A percentile compares a stretch with the other conserved stretches of the same genome.
Conservation (phyloP, 768 basidiomycete species). For the Suillus brevipes region DNA sequence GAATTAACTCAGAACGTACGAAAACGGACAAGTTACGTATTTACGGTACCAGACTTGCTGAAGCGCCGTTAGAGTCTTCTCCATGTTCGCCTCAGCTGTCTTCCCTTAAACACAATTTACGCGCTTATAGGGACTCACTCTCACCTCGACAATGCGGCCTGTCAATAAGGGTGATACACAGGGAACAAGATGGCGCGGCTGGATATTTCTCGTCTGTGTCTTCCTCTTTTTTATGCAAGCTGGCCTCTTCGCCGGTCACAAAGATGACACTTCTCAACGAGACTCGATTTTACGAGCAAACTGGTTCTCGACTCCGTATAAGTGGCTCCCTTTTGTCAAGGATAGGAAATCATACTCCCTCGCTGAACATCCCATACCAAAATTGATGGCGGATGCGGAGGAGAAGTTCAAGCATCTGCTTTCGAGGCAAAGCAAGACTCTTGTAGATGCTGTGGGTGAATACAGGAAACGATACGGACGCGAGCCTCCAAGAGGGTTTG, state of each 20-base stretch:
- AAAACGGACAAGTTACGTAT: background rate
- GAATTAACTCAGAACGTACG: background rate
- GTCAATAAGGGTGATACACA: slow-evolving; percentile 10
- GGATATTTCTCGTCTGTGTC: slow-evolving; percentile 43
- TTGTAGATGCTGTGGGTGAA: slow-evolving; percentile 76
- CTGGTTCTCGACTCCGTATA: slow-evolving; percentile 22
- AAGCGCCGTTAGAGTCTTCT: background rate
- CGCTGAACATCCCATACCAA: slow-evolving; percentile 77
- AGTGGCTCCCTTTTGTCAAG: slow-evolving; percentile 22
- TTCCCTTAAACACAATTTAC: background rate
- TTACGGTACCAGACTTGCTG: background rate
- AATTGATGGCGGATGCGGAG: slow-evolving; percentile 83
- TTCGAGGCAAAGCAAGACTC: slow-evolving; percentile 73
- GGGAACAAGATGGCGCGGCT: slow-evolving; percentile 26
- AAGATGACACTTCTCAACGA: slow-evolving; percentile 14
- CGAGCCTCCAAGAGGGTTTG: slow-evolving; percentile 88
- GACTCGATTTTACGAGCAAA: background rate
- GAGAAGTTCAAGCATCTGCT: slow-evolving; percentile 65
- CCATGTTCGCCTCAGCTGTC: background rate
- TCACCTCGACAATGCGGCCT: slow-evolving; percentile 19
- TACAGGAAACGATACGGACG: slow-evolving; percentile 78
- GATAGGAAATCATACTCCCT: slow-evolving; percentile 14
- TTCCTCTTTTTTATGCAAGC: slow-evolving; percentile 51
- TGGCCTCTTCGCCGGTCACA: slow-evolving; percentile 46
- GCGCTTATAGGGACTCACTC: background rate